Percentiles rank a stretch among this genome's conserved stretches.
These are phyloP conservation scores for Plicaturopsis crispa DNA, from an alignment of 768 basidiomycete species.

Conservation along the genomic window DNA sequence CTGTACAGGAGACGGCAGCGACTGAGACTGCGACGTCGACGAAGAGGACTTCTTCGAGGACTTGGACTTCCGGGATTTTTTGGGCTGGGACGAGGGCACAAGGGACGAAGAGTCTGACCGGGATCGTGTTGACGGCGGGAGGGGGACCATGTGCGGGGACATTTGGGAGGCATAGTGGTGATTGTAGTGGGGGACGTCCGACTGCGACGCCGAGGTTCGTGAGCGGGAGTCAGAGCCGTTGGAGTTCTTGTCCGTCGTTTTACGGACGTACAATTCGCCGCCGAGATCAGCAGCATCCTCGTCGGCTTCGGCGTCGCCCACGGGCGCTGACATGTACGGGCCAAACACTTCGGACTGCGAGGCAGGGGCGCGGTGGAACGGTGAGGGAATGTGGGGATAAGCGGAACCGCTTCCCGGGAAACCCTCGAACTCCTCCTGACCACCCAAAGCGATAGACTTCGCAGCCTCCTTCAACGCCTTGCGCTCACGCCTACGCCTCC, in stretches of 20 bases:
- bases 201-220: constrained; percentile 46
- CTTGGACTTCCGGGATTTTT: constrained; percentile 13
- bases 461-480: constrained; percentile 36
- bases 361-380: constrained; percentile 12
- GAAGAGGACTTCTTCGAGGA: constrained; percentile 30
- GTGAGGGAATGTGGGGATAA: constrained; percentile 13
- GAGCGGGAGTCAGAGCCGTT: constrained; percentile 56
- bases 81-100: constrained; percentile 4
- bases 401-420: constrained; percentile 48
- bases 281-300: constrained; percentile 55
- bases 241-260: constrained; percentile 20
- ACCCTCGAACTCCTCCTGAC: constrained; percentile 47
- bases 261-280: constrained; percentile 43
- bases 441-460: constrained; percentile 26
- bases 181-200: constrained; percentile 20
- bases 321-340: constrained; percentile 3
- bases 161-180: constrained; percentile 15
- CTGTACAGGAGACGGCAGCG: constrained; percentile 33
- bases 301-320: constrained; percentile 24
- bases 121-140: neutral
- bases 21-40: constrained; percentile 37
- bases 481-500: constrained; percentile 35
- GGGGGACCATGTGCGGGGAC: constrained; percentile 2
- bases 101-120: constrained; percentile 5
- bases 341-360: constrained; percentile 4